Conservation (phyloP, 1,284 basidiomycete species). For the Wallemia hederae region DNA sequence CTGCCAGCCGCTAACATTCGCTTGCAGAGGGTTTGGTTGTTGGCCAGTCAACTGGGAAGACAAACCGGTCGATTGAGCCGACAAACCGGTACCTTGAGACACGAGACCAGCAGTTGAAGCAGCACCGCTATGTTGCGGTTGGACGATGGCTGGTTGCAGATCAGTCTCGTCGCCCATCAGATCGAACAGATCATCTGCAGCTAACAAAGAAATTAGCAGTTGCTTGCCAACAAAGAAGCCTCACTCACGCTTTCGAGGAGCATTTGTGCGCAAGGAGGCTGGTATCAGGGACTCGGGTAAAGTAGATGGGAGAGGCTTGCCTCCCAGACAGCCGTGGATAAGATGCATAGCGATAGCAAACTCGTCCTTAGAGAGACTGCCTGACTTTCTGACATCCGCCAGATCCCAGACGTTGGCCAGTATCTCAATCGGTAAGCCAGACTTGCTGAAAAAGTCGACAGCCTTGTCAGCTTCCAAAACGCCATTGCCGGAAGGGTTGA, state of each 20-base stretch:
- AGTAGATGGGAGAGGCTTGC: slow-evolving; percentile 43
- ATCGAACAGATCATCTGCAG: slow-evolving; percentile 7
- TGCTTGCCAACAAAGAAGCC: no score
- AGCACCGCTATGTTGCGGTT: slow-evolving; percentile 11
- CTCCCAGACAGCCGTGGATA: slow-evolving; percentile 60
- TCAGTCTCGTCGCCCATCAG: slow-evolving; percentile 16
- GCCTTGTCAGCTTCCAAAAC: slow-evolving; percentile 77
- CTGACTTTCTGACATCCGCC: slow-evolving; percentile 66
- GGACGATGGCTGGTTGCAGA: slow-evolving; percentile 25
- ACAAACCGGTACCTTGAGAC: slow-evolving; percentile 2
- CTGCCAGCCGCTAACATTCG: not conserved
- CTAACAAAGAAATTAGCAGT: slow-evolving; percentile 5
- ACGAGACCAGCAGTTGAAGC: slow-evolving; percentile 8
- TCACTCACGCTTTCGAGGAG: slow-evolving; percentile 1
- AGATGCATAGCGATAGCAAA: slow-evolving; percentile 92
- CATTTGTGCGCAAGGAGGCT: slow-evolving; percentile 32
- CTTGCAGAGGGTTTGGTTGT: not conserved
- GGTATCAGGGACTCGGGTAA: slow-evolving; percentile 53
- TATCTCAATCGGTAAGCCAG: slow-evolving; percentile 50
- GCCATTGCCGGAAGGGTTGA: slow-evolving; percentile 48
- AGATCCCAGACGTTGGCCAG: slow-evolving; percentile 40
- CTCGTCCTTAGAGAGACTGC: slow-evolving; percentile 60
- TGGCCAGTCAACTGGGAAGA: not conserved
- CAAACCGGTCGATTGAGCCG: not conserved
- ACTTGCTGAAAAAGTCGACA: slow-evolving; percentile 86